Base-by-base conservation (phyloP, 2,329 filamentous ascomycete species). In the Neofusicoccum parvum region DNA sequence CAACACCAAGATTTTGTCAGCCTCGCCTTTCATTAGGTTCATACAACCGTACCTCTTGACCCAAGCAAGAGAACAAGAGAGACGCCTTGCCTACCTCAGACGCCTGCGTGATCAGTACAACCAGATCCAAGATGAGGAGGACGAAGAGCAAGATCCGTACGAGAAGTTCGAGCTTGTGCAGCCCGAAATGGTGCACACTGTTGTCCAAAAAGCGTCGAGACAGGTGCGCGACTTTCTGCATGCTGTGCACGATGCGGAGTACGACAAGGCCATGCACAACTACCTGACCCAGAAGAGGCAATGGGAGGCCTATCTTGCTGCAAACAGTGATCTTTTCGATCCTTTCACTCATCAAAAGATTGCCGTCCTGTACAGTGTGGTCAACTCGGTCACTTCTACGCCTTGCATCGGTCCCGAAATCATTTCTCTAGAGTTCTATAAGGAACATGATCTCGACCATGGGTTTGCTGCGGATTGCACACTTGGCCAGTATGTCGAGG, bases 291-390 rank as follows among this genome's bases (percentile, higher is more conserved):
- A 98, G 75, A 97, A 93, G 65, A 88, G 92, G 36, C 94, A 97
- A 71, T 99, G 95, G 95, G 95, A 99, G 75, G 92, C 92, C 34
- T 97, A 97, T 72, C 90, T 97, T 23, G 89, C 94, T 59, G 92
- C 92, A 14, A 96, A 95, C 70, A 91, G 96, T 62, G 64, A 67
- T 72, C 84, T 98, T 1, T 99, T 97, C 71, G 93, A 99, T 74
- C 95, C 96, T 0, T 95, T 93, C 74, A 91, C 92, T 0, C 96
- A 99, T 73, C 95, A 99, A 73, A 97, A 95, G 73, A 97, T 99
- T 67, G 92, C 96, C 11, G 92, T 98, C 1, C 81, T 99, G 9
- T 96, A 96, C 78, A 98, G 94, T 15, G 88, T 95, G 27, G 94
- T 97, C 59, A 98, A 94, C 75, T 97, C 94, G 0, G 88, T 90